Base-by-base conservation (phyloP, 1,139 yeast species). In the Kodamaea derodonti region DNA sequence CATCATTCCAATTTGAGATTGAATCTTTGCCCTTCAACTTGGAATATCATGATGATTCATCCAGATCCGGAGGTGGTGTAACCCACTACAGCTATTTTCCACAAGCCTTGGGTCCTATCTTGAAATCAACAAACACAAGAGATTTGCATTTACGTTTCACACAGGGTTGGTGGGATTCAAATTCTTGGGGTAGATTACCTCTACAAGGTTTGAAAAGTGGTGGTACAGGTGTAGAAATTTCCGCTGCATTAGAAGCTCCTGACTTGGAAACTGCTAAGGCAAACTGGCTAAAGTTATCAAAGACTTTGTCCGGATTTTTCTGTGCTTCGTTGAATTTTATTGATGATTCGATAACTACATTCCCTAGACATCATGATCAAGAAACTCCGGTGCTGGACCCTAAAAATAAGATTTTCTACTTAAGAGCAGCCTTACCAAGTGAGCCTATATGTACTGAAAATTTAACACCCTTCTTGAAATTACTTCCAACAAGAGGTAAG, bases 361-460 rank as follows among this genome's bases (percentile, higher is more conserved):
- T 69, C 38, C 97, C 97, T 0, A 66, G 68, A 25, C 30, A 27
- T 17, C 30, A 27, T 9, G 13, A 14, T 14, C 8, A 27, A 9
- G 23, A 4, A 9, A 27, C 9, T 13, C 49, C 29, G 35, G 25
- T 62, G 1, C 45, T 45, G 46, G 47, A 58, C n/a, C 33, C 53
- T 1, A 41, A 46, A 4, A 66, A 70, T 35, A 54, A 65, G 4
- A 56, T 83, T 12, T 84, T 69, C 51, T 61, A 84, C 27, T 55
- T 90, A 42, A 71, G 95, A 42, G 96, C 97, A 6, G 85, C 96
- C 0, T 72, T 94, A 33, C 97, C 99, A 1, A 78, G 92, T 42
- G 99, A 94, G 52, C 96, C 97, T 0, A 82, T 94, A 12, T 94
- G 99, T 61, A 94, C 99, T 0, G 99, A 94, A 56, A 94, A 94